Base-by-base conservation (phyloP, 345 rosid species). In the Eucalyptus grandis region DNA sequence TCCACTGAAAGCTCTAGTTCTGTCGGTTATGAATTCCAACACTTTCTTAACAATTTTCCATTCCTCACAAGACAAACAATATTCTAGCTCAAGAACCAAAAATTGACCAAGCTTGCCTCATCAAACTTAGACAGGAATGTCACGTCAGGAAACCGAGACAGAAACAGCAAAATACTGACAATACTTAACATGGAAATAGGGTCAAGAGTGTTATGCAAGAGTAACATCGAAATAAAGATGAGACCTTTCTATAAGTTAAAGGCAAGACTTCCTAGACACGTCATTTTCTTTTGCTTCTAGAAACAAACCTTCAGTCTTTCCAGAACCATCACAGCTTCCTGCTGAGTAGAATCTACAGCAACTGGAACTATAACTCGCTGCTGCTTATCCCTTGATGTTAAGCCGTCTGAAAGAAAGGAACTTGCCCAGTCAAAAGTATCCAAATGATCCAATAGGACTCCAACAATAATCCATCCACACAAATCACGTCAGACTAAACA, bases 261-360 rank as follows among this genome's bases (percentile, higher is more conserved):
- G 15, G 30, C 16, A 2, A 77, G 30, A 77, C 30, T 77, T 77
- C 14, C 47, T 87, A 87, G 9, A 77, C 30, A 77, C 40, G 30
- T 40, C 47, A 77, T 40, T 77, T 81, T 86, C 15, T 85, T 49
- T 54, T 86, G 80, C 69, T 89, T 89, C 88, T 60, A 49, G 53
- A 86, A 90, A 89, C 50, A 81, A 91, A 97, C 99, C 98, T 95
- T 94, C 90, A 96, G 94, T 91, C 95, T 95, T 93, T 95, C 95
- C 87, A 97, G 91, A 92, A 93, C 92, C 14, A 91, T 91, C 51
- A 95, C 69, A 88, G 98, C 96, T 92, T 96, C 98, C 93, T 93
- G 93, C 93, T 97, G 99, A 85, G 95, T 90, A 72, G 96, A 92
- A 94, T 97, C 98, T 91, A 93, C 91, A 16, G 91, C 88, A 90